Evolutionary conservation across 371 early-diverging fungal genomes (phyloP), one percentile per base, ranked within the genome.

Genomic region (Rhizopus microsporus): DNA sequence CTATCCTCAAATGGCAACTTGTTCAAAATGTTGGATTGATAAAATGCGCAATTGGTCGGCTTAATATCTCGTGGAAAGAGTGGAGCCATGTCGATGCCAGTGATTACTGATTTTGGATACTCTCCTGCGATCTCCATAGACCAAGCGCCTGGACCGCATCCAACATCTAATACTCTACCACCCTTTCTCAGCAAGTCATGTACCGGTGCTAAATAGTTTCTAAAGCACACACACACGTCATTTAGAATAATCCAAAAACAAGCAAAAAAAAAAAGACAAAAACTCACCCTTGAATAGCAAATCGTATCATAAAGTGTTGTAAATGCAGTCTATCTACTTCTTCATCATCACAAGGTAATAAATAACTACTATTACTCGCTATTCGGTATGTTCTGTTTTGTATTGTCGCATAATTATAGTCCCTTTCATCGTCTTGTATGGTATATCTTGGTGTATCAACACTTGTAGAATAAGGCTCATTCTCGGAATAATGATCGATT

Each of bases 101-200:
- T 69, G 4, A 83, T 67, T 35, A 71, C 75, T 10, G 83, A 79
- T 48, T 77, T 69, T 4, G 83, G 83, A 45, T 82, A 82, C 53
- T 82, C 80, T 44, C 77, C 74, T 40, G 83, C 81, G 60, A 83
- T 82, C 38, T 81, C 83, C 77, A 76, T 81, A 30, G 80, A 71
- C 85, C 85, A 85, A 3, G 79, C 58, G 1, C 85, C 85, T 12
- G 74, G 68, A 4, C 85, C 85, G 54, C 83, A 83, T 2, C 83
- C 85, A 16, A 83, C 74, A 59, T 80, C 80, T 13, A 80, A 56
- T 3, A 80, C 72, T 9, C 64, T 65, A n/a, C 64, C 74, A 1
- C 79, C 79, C 43, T 75, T 74, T 33, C 80, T 67, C 32, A 79
- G 51, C 5, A 67, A 44, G 39, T 80, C 81, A 46, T 62, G 75